Evolutionary conservation across 495 filamentous ascomycete genomes (phyloP), one percentile per base, ranked within the genome.

Genomic region (Podospora didyma): DNA sequence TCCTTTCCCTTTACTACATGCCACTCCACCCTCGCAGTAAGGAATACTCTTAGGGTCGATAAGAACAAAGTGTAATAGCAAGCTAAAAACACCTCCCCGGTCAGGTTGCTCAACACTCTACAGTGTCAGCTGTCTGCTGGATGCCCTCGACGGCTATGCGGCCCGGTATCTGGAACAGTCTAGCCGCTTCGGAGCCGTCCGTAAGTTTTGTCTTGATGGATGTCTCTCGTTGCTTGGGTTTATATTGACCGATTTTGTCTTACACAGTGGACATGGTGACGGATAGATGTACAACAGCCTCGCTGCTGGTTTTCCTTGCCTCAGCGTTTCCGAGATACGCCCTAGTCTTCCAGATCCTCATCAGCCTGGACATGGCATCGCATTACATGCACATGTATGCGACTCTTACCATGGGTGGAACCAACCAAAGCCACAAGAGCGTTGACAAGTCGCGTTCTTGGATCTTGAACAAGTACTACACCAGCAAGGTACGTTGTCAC

Each of bases 381-480:
- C 94, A 98, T 71, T 98, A 97, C 73, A 89, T 97, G 79, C 95
- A 98, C 75, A 97, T 98, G 91, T 97, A 91, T 70, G 92, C 91
- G 11, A 96, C 90, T 16, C 69, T 91, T 54, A 82, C 82, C 62
- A 91, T 95, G 89, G 90, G 86, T 34, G 90, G 88, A 19, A 72
- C 77, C 52, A 82, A 81, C 42, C 81, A 85, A 69, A 94, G 89
- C 68, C 94, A 98, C 74, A 98, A 98, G 86, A 94, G 89, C 61
- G 85, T 98, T 28, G 90, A 94, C 62, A 84, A 86, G 69, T 80
- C 79, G 19, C 73, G 88, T 55, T 88, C 84, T 67, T 88, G 85
- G 81, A 75, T 97, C 42, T 76, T 99, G 63, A 96, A 96, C 66
- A 77, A 92, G 46, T 97, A 97, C 78, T 99, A 99, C 73, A 89